Percentiles rank a stretch among this genome's conserved stretches.
Conservation (phyloP, 1,284 basidiomycete genomes). For the Volvariella volvacea region DNA sequence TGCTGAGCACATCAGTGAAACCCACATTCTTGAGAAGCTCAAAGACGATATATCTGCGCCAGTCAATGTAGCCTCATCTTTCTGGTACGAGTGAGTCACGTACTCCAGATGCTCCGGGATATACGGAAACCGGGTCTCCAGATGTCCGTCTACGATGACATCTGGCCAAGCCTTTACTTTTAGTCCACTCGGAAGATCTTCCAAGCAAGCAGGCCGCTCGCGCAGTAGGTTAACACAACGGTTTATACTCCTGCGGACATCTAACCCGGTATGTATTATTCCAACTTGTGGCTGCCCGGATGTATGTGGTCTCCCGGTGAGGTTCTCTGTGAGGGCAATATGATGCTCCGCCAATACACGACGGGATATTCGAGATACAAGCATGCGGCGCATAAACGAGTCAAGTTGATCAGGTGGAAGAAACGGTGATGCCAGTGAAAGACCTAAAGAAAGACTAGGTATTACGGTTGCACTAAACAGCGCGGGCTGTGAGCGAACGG, state of each 20-base stretch:
- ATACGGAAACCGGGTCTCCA: conserved; percentile 74
- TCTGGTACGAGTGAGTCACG: conserved; percentile 15
- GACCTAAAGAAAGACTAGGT: conserved; percentile 68
- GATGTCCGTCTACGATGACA: conserved; percentile 70
- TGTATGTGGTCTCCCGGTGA: conserved; percentile 28
- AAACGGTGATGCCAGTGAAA: conserved; percentile 74
- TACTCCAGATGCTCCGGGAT: conserved; percentile 86
- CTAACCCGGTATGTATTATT: conserved; percentile 77
- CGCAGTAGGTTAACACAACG: conserved; percentile 59
- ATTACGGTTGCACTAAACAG: conserved; percentile 61
- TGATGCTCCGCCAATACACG: conserved; percentile 89
- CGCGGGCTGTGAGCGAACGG: too few species aligned
- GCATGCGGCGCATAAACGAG: conserved; percentile 87
- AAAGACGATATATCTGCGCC: conserved; percentile 74
- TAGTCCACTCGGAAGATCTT: conserved; percentile 18
- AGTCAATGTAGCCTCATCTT: conserved; percentile 5
- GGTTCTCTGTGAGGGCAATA: conserved; percentile 69
- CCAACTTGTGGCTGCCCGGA: conserved; percentile 67
- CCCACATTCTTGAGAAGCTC: conserved; percentile 83
- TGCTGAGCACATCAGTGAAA: conserved; percentile 4
- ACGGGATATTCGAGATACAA: conserved; percentile 84
- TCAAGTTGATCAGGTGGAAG: conserved; percentile 77
- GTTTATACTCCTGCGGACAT: conserved; percentile 65
- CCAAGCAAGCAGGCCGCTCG: conserved; percentile 36
- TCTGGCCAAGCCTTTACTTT: conserved; percentile 43